phyloP scores from a whole-genome alignment of 441 rosid species.

The Bocquillonia castaneifolia region DNA sequence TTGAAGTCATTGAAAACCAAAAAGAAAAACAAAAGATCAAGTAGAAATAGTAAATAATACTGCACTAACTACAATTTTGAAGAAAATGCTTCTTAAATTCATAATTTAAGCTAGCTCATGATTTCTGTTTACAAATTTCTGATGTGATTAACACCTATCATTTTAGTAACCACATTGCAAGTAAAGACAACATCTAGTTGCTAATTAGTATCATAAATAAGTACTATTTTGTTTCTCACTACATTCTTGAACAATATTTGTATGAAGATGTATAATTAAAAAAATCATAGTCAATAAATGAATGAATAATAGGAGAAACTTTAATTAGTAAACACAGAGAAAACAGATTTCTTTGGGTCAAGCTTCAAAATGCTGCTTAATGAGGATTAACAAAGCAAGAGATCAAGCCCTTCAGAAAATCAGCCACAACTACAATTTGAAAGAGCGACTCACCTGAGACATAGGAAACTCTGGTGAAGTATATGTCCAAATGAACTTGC shows the following conservation, averaged over 20 bases:
- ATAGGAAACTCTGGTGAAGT: conserved; percentile 75
- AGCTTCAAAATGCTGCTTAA: no score
- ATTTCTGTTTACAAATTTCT: neutral
- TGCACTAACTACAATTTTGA: neutral
- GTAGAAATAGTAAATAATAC: neutral
- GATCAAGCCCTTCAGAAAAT: neutral
- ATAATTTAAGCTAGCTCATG: neutral
- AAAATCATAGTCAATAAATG: neutral
- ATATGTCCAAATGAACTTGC: conserved; percentile 59
- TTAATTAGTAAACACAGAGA: neutral
- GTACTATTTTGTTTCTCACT: neutral
- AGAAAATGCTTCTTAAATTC: no score
- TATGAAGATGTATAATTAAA: neutral
- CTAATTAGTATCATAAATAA: neutral
- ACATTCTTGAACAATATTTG: neutral
- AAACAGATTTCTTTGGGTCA: neutral
- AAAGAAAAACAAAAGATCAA: neutral
- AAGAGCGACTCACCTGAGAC: conserved; percentile 52
- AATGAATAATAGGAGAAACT: no score
- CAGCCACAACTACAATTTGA: neutral
- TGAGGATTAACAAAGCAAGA: neutral
- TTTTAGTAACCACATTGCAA: no score
- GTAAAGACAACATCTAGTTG: no score
- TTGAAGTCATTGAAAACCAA: neutral
- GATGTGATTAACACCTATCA: neutral